phyloP scores from a whole-genome alignment of 2,329 filamentous ascomycete genomes.

The Fusarium multiceps region DNA sequence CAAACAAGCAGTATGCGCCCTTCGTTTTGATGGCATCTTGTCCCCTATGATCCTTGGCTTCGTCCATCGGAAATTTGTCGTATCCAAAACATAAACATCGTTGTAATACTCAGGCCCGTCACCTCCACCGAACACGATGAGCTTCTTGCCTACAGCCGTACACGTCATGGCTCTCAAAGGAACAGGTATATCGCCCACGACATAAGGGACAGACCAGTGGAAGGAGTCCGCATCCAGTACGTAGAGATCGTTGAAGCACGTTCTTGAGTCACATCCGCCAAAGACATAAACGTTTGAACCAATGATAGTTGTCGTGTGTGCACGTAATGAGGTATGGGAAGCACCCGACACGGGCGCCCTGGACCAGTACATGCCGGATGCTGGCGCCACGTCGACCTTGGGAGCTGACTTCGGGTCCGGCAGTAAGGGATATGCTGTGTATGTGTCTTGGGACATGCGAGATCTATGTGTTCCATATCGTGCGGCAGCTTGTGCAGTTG shows the following conservation, averaged over 20 bases:
- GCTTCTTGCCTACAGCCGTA: conserved; percentile 76
- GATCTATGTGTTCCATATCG: conserved; percentile 31
- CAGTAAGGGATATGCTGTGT: conserved; percentile 67
- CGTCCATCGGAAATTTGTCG: conserved; percentile 74
- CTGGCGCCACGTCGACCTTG: conserved; percentile 71
- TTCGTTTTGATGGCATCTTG: conserved; percentile 67
- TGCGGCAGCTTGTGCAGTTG: conserved; percentile 36
- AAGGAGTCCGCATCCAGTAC: conserved; percentile 77
- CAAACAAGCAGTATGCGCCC: conserved; percentile 77
- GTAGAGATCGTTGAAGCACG: conserved; percentile 77
- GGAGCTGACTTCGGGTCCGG: conserved; percentile 66
- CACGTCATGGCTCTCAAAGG: conserved; percentile 78
- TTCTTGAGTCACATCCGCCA: conserved; percentile 73
- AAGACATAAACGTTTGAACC: conserved; percentile 76
- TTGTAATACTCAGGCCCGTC: conserved; percentile 79
- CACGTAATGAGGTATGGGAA: conserved; percentile 70
- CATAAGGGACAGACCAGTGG: conserved; percentile 74
- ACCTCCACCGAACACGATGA: conserved; percentile 76
- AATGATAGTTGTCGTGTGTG: conserved; percentile 74
- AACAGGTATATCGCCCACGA: conserved; percentile 72
- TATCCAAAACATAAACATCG: conserved; percentile 78
- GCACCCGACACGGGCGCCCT: conserved; percentile 71
- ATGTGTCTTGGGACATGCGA: conserved; percentile 53
- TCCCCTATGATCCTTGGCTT: conserved; percentile 70
- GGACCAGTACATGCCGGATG: conserved; percentile 80